Conservation (phyloP, 495 filamentous ascomycete species). For the Pyrenopolyporus hunteri region DNA sequence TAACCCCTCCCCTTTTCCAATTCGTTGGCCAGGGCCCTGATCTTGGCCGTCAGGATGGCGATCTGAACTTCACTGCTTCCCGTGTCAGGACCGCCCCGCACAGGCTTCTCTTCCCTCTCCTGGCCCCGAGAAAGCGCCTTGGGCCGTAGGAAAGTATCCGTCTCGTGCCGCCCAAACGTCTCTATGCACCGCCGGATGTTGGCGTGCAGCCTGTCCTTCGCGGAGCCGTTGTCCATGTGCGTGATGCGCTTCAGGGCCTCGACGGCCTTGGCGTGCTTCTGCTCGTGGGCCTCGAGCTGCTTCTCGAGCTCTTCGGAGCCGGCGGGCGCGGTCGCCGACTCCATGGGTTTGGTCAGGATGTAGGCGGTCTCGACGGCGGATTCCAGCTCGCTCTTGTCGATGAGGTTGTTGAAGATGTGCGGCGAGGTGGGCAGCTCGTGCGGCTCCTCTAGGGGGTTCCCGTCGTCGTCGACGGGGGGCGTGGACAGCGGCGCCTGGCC, state of each 20-base stretch:
- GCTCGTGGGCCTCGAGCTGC: slow-evolving; percentile 44
- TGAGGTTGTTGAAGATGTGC: slow-evolving; percentile 73
- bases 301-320: slow-evolving; percentile 57
- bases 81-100: slow-evolving; percentile 85
- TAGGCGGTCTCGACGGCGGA: slow-evolving; percentile 67
- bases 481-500: slow-evolving; percentile 48
- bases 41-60: slow-evolving; percentile 95
- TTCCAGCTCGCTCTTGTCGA: slow-evolving; percentile 68
- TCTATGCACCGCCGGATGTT: slow-evolving; percentile 85
- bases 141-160: slow-evolving; percentile 70
- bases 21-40: slow-evolving; percentile 73
- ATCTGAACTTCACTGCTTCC: slow-evolving; percentile 95
- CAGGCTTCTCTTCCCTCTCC: slow-evolving; percentile 57
- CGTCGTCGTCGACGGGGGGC: slow-evolving; percentile 46
- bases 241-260: slow-evolving; percentile 79
- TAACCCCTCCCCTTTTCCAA: slow-evolving; percentile 59
- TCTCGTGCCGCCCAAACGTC: slow-evolving; percentile 87
- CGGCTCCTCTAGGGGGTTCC: slow-evolving; percentile 42
- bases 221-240: slow-evolving; percentile 72
- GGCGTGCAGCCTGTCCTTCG: slow-evolving; percentile 74
- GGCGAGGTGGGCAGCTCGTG: slow-evolving; percentile 50
- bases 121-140: slow-evolving; percentile 51
- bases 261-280: slow-evolving; percentile 59
- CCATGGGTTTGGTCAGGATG: slow-evolving; percentile 63
- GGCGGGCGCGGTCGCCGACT: slow-evolving; percentile 39